phyloP scores from a whole-genome alignment of 495 filamentous ascomycete species.

The Tuber umbilicatum region DNA sequence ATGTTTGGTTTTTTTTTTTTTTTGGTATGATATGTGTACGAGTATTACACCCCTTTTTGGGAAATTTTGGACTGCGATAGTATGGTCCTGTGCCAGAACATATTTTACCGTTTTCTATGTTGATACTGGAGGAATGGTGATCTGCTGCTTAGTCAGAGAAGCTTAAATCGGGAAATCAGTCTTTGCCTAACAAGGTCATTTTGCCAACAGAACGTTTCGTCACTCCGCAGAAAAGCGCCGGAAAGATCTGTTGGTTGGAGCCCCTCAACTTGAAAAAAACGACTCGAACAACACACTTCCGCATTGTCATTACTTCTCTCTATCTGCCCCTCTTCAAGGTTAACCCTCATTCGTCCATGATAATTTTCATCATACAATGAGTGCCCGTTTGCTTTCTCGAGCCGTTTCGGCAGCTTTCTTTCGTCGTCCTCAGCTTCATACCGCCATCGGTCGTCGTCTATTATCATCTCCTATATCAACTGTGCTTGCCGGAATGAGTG shows the following conservation, averaged over 20 bases:
- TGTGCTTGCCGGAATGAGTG: conserved; percentile 15
- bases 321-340: neutral
- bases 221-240: neutral
- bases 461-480: conserved; percentile 19
- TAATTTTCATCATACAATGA: conserved; percentile 27
- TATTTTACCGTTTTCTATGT: too few relatives aligned
- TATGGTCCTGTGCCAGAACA: too few relatives aligned
- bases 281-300: neutral
- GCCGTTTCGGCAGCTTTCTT: conserved; percentile 21
- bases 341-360: neutral
- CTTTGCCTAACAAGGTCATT: neutral
- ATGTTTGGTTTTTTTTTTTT: too few relatives aligned
- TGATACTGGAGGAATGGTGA: neutral
- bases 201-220: neutral
- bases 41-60: too few relatives aligned
- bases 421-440: conserved; percentile 9
- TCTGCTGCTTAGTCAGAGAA: neutral
- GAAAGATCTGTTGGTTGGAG: neutral
- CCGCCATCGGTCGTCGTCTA: conserved; percentile 16
- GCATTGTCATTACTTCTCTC: neutral
- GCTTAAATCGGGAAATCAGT: neutral
- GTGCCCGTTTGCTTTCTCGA: conserved; percentile 38
- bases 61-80: too few relatives aligned
- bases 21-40: too few relatives aligned
- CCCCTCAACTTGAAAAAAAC: neutral